phyloP scores from a whole-genome alignment of 768 basidiomycete genomes.

The Boletus tomentosulus region DNA sequence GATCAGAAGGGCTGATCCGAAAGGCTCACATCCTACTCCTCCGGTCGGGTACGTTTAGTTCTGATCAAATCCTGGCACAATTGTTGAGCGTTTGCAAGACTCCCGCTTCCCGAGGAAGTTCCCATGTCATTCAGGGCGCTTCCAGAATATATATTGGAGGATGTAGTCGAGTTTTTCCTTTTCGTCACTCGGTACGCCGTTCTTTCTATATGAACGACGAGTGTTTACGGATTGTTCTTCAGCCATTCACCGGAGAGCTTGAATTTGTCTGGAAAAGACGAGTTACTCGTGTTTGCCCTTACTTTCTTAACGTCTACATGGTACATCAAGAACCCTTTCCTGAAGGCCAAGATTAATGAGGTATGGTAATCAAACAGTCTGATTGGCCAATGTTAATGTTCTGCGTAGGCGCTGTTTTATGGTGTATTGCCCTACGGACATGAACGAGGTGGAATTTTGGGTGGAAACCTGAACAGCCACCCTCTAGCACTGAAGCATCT shows the following conservation, averaged over 20 bases:
- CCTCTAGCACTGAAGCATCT: slow-evolving; percentile 82
- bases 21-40: slow-evolving; percentile 67
- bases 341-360: slow-evolving; percentile 95
- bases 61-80: background rate
- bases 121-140: slow-evolving; percentile 82
- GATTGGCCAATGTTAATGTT: slow-evolving; percentile 1
- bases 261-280: slow-evolving; percentile 79
- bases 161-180: slow-evolving; percentile 84
- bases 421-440: slow-evolving; percentile 64
- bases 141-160: slow-evolving; percentile 93
- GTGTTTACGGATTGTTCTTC: slow-evolving; percentile 1
- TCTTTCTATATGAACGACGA: background rate
- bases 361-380: slow-evolving; percentile 38
- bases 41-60: slow-evolving; percentile 53
- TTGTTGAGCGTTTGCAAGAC: slow-evolving; percentile 38
- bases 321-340: slow-evolving; percentile 98
- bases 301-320: slow-evolving; percentile 92
- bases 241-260: slow-evolving; percentile 75
- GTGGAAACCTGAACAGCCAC: slow-evolving; percentile 78
- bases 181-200: slow-evolving; percentile 72
- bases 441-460: slow-evolving; percentile 70
- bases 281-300: slow-evolving; percentile 80
- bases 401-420: slow-evolving; percentile 63
- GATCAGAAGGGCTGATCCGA: slow-evolving; percentile 84
- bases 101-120: slow-evolving; percentile 83